phyloP scores from a whole-genome alignment of 2,329 filamentous ascomycete genomes.

The Monosporascus sp. region DNA sequence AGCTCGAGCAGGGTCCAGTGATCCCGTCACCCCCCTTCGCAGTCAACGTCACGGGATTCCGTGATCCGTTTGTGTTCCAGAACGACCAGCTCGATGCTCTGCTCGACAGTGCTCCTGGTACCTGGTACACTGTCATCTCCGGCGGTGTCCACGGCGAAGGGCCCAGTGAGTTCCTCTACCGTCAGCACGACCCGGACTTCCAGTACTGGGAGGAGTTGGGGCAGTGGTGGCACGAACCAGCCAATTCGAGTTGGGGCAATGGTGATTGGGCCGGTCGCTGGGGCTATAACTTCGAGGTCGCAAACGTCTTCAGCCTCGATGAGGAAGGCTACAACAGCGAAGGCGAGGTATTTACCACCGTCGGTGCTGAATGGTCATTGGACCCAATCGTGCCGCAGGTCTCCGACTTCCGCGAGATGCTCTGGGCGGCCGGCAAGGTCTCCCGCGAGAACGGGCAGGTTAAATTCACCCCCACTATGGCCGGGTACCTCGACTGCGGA shows the following conservation, averaged over 20 bases:
- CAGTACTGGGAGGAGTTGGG: constrained; percentile 26
- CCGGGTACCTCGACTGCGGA: constrained; percentile 35
- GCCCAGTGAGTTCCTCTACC: constrained; percentile 34
- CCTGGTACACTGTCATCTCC: constrained; percentile 34
- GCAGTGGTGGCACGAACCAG: constrained; percentile 36
- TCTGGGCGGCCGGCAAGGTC: constrained; percentile 34
- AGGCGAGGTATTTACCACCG: constrained; percentile 33
- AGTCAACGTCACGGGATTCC: constrained; percentile 36
- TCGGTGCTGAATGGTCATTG: constrained; percentile 38
- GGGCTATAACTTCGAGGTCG: constrained; percentile 41
- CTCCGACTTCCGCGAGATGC: constrained; percentile 33
- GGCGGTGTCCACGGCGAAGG: constrained; percentile 33
- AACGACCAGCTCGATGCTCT: constrained; percentile 29
- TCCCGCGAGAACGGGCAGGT: constrained; percentile 19
- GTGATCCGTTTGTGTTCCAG: constrained; percentile 37
- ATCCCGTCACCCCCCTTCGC: constrained; percentile 33
- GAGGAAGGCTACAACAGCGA: constrained; percentile 31
- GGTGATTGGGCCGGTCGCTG: constrained; percentile 30
- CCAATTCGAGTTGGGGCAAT: constrained; percentile 29
- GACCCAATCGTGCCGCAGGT: constrained; percentile 32
- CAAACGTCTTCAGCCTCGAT: constrained; percentile 35
- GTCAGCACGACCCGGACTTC: constrained; percentile 30
- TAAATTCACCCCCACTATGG: constrained; percentile 35
- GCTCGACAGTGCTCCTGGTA: constrained; percentile 26
- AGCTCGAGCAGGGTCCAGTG: constrained; percentile 29